Conservation (phyloP, 2,329 filamentous ascomycete genomes). For the Fulvia fulva region DNA sequence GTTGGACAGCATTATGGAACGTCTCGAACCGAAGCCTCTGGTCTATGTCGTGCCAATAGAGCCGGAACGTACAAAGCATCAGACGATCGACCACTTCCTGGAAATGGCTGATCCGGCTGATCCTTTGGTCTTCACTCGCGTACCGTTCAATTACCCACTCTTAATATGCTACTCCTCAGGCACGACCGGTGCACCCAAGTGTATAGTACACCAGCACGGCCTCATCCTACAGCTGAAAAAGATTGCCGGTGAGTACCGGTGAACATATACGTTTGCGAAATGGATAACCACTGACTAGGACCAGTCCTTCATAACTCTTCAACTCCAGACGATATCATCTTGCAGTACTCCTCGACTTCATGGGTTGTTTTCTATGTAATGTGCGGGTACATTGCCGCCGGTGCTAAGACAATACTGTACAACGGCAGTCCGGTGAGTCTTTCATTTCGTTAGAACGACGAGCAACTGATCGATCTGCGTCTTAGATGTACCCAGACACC, state of each 20-base stretch:
- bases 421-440: slow-evolving; percentile 31
- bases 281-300: not conserved
- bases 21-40: slow-evolving; percentile 26
- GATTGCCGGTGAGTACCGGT: slow-evolving; percentile 27
- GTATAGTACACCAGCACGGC: slow-evolving; percentile 41
- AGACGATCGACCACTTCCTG: slow-evolving; percentile 34
- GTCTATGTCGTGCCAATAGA: slow-evolving; percentile 30
- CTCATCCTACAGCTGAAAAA: slow-evolving; percentile 45
- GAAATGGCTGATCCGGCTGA: slow-evolving; percentile 28
- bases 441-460: not conserved
- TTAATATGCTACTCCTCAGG: slow-evolving; percentile 44
- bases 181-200: slow-evolving; percentile 41
- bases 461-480: slow-evolving; percentile 8
- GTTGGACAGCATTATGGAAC: slow-evolving; percentile 31
- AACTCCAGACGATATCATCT: slow-evolving; percentile 37
- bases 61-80: not conserved
- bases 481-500: slow-evolving; percentile 40
- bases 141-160: slow-evolving; percentile 42
- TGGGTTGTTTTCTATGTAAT: slow-evolving; percentile 47
- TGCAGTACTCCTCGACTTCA: slow-evolving; percentile 46
- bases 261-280: not conserved
- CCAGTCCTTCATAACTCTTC: slow-evolving; percentile 42
- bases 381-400: slow-evolving; percentile 19
- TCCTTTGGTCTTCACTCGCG: slow-evolving; percentile 35
- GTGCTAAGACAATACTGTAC: slow-evolving; percentile 43